Conservation (phyloP, 169 alveolate species). For the Plasmodium gonderi region DNA sequence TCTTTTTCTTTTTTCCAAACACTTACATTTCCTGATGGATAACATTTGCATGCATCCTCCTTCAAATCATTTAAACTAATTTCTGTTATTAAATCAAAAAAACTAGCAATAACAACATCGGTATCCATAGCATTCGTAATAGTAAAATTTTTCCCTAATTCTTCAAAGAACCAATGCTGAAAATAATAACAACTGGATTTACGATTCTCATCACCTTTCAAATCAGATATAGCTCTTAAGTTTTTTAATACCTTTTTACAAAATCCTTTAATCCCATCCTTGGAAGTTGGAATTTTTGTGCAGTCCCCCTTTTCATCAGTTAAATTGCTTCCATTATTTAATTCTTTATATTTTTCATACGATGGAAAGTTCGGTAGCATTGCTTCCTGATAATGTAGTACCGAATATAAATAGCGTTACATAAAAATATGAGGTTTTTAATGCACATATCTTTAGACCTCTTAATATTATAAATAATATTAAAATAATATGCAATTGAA, state of each 20-base stretch:
- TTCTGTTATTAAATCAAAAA: too few relatives aligned
- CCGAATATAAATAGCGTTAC: background rate
- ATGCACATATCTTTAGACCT: too few relatives aligned
- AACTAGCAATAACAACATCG: background rate
- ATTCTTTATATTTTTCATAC: background rate
- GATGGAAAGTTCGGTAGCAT: background rate
- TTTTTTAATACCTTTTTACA: background rate
- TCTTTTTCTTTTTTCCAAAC: too few relatives aligned
- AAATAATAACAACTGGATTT: background rate
- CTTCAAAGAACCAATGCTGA: background rate
- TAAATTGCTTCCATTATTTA: background rate
- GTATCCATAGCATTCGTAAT: background rate
- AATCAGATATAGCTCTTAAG: background rate
- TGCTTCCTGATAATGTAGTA: too few relatives aligned
- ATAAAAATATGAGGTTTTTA: background rate
- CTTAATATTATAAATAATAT: too few relatives aligned
- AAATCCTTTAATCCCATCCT: background rate
- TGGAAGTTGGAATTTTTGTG: background rate
- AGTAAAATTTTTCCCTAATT: background rate
- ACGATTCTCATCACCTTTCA: background rate
- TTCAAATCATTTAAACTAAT: too few relatives aligned
- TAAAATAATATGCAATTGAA: too few relatives aligned
- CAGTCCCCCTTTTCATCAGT: background rate
- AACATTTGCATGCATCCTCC: too few relatives aligned
- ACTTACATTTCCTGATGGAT: too few relatives aligned